Evolutionary conservation across 1,284 basidiomycete genomes (phyloP), one percentile per base, ranked within the genome.

Genomic region (Naganishia sp.): DNA sequence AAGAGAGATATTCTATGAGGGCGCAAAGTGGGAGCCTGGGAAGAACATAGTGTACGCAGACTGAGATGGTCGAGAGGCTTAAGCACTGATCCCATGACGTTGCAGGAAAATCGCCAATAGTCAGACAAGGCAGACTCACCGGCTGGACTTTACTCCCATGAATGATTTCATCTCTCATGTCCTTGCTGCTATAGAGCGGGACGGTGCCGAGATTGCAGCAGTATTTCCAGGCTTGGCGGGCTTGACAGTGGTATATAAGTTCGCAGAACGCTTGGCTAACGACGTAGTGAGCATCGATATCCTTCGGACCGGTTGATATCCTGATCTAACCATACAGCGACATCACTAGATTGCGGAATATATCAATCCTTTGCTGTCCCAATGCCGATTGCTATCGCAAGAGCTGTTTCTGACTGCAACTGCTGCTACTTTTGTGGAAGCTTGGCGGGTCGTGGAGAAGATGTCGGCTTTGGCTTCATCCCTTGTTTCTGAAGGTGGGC

Each of bases 1-100:
- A 80, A 82, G 89, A 36, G 92, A 94, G 75, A 86, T 96, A n/a
- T 92, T 97, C 74, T 96, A 94, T 77, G 88, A 92, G 73, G 85
- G 87, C 66, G 86, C 84, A 2, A 83, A 84, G 57, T 94, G 91
- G 87, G 85, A 90, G 71, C 86, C 93, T 0, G 74, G 89, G 45
- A 86, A 88, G 69, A 96, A 96, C 78, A 87, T 94, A 74, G 88
- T 88, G 88, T 90, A 76, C 77, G 90, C 84, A 16, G 4, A 11
- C 10, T 54, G 4, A 13, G 13, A 39, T 39, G 36, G 36, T 10
- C 6, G 36, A 36, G 11, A 39, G 36, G 10, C 36, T 39, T 10
- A 39, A 13, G 10, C 7, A 7, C 36, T 39, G 36, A 39, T 13
- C 13, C 13, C 10, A 39, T 3, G 36, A 39, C 36, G 4, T 39